phyloP scores from a whole-genome alignment of 1,284 basidiomycete genomes.

The Megacollybia platyphylla region DNA sequence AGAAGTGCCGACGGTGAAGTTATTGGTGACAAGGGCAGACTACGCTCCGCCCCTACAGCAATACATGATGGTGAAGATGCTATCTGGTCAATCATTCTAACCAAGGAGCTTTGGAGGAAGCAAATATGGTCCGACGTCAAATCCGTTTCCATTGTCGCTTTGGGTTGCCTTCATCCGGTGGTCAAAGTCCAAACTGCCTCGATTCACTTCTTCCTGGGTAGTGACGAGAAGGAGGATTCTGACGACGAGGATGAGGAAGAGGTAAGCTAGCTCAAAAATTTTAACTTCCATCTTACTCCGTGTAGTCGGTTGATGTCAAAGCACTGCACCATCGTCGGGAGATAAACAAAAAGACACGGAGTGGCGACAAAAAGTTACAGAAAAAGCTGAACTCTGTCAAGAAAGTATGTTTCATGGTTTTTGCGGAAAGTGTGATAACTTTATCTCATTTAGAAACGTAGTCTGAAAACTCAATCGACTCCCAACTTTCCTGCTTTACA shows the following conservation, averaged over 20 bases:
- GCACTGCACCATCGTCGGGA: slow-evolving; percentile 72
- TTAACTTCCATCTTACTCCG: not conserved
- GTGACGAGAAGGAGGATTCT: slow-evolving; percentile 59
- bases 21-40: slow-evolving; percentile 70
- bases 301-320: slow-evolving; percentile 53
- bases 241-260: slow-evolving; percentile 66
- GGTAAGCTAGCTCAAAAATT: slow-evolving; percentile 17
- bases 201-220: slow-evolving; percentile 94
- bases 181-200: slow-evolving; percentile 93
- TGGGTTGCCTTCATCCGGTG: slow-evolving; percentile 91
- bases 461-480: slow-evolving; percentile 28
- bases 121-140: slow-evolving; percentile 91
- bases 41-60: slow-evolving; percentile 28
- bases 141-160: slow-evolving; percentile 84
- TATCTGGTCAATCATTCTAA: slow-evolving; percentile 94
- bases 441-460: slow-evolving; percentile 16
- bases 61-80: slow-evolving; percentile 69
- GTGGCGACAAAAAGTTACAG: slow-evolving; percentile 67
- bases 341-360: slow-evolving; percentile 83
- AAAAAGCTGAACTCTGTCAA: slow-evolving; percentile 60
- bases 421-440: not conserved
- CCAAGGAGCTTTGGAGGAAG: slow-evolving; percentile 93
- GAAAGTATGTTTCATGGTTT: slow-evolving; percentile 28
- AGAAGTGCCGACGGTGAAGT: slow-evolving; percentile 77
- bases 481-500: slow-evolving; percentile 92